Evolutionary conservation across 2,329 filamentous ascomycete genomes (phyloP), one percentile per base, ranked within the genome.

Genomic region (Cladosporium halotolerans): DNA sequence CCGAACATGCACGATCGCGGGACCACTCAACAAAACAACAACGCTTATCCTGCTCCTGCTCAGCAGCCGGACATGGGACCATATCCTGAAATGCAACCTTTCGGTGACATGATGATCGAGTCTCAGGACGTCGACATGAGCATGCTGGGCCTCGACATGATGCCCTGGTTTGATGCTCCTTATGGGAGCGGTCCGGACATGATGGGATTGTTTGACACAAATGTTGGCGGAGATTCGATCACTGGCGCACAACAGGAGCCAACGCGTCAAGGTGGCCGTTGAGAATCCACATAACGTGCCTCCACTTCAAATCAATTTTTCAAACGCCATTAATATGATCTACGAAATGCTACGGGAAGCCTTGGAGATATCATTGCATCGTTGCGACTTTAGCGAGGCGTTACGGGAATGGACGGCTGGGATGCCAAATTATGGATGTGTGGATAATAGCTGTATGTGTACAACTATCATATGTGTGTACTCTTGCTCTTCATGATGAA

Each of bases 41-140:
- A 14, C 34, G 34, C 32, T 2, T 45, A 34, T 13, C 45, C 50
- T 10, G 28, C 13, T 4, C 39, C 32, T 9, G 5, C 33, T 3
- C 47, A 45, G 14, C 41, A 14, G 28, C 16, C 33, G 9, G 11
- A 43, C 9, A 23, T 51, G 31, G 48, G 48, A 14, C 40, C 33
- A 8, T 53, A 41, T 14, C 43, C 42, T 1, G 55, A 56, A 44
- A 54, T 55, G 38, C 53, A 49, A 64, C 66, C 54, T 51, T 67
- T 76, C 44, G 71, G 71, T 4, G 72, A 76, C 54, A 85, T 90
- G 70, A 83, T 86, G 57, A 88, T 91, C 59, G 83, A 89, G 65
- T 85, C 82, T 55, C 86, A 88, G 58, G 86, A 91, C 58, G 82
- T 92, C 33, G 86, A 91, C 58, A 85, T 91, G 75, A 81, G 79